Evolutionary conservation across 148 eudicot genomes (phyloP).

Genomic region (Diospyros kaki): DNA sequence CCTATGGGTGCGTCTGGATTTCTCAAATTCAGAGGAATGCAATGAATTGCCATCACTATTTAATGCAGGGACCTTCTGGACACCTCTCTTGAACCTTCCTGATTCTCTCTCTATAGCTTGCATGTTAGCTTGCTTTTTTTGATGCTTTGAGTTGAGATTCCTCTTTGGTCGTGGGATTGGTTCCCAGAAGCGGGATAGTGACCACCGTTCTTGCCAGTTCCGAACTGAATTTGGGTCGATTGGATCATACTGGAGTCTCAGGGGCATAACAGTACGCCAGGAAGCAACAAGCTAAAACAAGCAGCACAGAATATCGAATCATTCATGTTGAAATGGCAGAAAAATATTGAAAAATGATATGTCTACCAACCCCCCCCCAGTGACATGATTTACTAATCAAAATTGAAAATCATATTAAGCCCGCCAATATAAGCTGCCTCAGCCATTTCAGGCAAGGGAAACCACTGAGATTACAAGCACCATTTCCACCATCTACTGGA

Average conservation of each 20-base stretch:
- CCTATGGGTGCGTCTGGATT: conserved; percentile 42
- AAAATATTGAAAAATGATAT: background rate
- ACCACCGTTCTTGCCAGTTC: conserved; percentile 68
- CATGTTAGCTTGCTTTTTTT: conserved; percentile 26
- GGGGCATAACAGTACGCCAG: conserved; percentile 38
- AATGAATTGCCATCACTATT: conserved; percentile 28
- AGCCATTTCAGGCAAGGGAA: background rate
- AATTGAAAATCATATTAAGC: background rate
- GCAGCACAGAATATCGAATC: conserved; percentile 15
- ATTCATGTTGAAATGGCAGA: background rate
- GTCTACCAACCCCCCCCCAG: background rate
- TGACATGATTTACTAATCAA: background rate
- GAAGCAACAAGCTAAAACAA: conserved; percentile 46
- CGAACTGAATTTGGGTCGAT: conserved; percentile 52
- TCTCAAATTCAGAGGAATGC: conserved; percentile 37
- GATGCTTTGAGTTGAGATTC: conserved; percentile 20
- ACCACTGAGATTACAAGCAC: background rate
- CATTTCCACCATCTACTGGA: background rate
- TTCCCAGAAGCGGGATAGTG: conserved; percentile 50
- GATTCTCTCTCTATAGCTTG: conserved; percentile 30
- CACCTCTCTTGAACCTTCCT: conserved; percentile 32
- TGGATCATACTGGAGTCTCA: conserved; percentile 50
- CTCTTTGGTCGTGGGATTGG: conserved; percentile 43
- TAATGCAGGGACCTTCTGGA: conserved; percentile 24
- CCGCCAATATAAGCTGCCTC: no score